Conservation (phyloP, 345 rosid species). For the Murraya paniculata region DNA sequence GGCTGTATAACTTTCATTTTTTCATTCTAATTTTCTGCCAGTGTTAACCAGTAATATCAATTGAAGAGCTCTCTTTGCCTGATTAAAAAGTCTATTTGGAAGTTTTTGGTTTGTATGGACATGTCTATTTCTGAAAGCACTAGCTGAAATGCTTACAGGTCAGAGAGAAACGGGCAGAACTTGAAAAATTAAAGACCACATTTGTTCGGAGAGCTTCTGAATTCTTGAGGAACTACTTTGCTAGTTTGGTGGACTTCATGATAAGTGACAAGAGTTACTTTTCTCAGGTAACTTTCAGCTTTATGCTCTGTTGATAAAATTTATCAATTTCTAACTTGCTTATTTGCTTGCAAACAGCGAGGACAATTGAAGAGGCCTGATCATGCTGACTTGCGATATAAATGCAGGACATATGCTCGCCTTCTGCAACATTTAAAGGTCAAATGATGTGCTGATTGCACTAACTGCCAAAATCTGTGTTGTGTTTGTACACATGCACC, state of each 20-base stretch:
- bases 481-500: not conserved
- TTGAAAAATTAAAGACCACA: constrained; percentile 67
- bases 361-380: constrained; percentile 99
- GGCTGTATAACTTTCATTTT: not conserved
- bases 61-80: not conserved
- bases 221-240: constrained; percentile 92
- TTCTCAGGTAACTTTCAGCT: constrained; percentile 65
- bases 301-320: constrained; percentile 7
- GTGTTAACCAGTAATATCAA: not conserved
- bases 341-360: constrained; percentile 51
- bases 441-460: constrained; percentile 6
- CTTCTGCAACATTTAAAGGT: constrained; percentile 97
- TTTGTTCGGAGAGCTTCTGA: constrained; percentile 95
- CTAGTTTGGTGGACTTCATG: constrained; percentile 99
- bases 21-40: not conserved
- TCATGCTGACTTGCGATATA: constrained; percentile 98
- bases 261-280: constrained; percentile 96
- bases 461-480: constrained; percentile 9
- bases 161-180: constrained; percentile 84
- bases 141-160: constrained; percentile 43
- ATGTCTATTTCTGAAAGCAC: constrained; percentile 4
- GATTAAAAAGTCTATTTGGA: not conserved
- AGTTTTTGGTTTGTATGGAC: not conserved
- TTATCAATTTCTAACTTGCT: constrained; percentile 15
- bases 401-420: constrained; percentile 99